These are phyloP conservation scores for Scalesia atractyloides DNA, from an alignment of 129 eudicot species.

Conservation along the genomic window DNA sequence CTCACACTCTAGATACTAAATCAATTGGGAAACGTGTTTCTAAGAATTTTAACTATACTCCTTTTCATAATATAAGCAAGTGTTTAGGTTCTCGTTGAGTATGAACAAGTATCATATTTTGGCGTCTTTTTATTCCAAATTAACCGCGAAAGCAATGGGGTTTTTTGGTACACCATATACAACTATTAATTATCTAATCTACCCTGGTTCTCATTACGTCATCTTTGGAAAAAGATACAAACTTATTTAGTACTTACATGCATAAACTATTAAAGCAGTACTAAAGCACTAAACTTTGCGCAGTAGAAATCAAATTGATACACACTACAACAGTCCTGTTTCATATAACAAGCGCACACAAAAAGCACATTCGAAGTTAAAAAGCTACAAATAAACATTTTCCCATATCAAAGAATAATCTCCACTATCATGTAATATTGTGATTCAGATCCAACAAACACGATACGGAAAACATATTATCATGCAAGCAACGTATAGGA, in stretches of 20 bases:
- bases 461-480: background rate
- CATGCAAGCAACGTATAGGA: slow-evolving; percentile 14
- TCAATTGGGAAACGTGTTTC: slow-evolving; percentile 9
- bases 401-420: slow-evolving; percentile 5
- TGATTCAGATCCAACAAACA: background rate
- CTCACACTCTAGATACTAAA: slow-evolving; percentile 5
- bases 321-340: background rate
- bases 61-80: background rate
- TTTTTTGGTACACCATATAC: background rate
- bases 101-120: background rate
- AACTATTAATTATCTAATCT: background rate
- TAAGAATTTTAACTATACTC: background rate
- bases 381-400: background rate
- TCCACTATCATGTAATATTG: background rate
- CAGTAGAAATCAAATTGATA: background rate
- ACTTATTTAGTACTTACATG: background rate
- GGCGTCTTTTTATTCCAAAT: background rate
- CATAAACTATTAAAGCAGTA: background rate
- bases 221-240: background rate
- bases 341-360: background rate
- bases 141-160: background rate
- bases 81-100: background rate
- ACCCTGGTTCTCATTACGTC: background rate
- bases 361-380: background rate
- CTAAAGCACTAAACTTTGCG: slow-evolving; percentile 3